Evolutionary conservation across 176 grass and related monocot genomes (phyloP).

Genomic region (Themeda triandra): DNA sequence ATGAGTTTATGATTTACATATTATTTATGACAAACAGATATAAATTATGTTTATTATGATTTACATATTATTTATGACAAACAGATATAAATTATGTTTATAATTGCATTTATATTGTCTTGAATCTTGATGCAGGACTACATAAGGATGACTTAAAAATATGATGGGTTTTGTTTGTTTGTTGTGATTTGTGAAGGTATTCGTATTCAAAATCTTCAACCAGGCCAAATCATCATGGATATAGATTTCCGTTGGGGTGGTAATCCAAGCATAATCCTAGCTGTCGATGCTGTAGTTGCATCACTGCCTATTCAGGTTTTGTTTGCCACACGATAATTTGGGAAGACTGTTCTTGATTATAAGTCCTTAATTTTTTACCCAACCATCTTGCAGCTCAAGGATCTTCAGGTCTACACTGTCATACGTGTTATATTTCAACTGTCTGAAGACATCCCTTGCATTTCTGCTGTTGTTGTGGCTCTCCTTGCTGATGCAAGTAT

Average conservation of each 20-base stretch:
- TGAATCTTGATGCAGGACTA: not conserved
- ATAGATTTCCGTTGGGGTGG: slow-evolving; percentile 98
- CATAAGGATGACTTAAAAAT: slow-evolving; percentile 9
- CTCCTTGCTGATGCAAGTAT: slow-evolving; percentile 80
- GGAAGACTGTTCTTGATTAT: not conserved
- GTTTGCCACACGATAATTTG: not conserved
- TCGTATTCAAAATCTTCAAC: slow-evolving; percentile 83
- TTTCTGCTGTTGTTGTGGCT: slow-evolving; percentile 94
- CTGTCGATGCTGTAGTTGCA: slow-evolving; percentile 87
- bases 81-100: not conserved
- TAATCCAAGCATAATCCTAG: slow-evolving; percentile 96
- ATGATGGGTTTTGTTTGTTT: slow-evolving; percentile 10
- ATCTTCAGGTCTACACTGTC: slow-evolving; percentile 90
- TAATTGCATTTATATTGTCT: not conserved
- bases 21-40: slow-evolving; percentile 13
- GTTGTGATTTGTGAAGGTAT: slow-evolving; percentile 73
- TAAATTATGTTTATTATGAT: not conserved
- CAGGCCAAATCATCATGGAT: slow-evolving; percentile 97
- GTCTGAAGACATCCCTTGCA: slow-evolving; percentile 92
- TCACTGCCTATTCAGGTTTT: slow-evolving; percentile 94
- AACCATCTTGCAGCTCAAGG: slow-evolving; percentile 67
- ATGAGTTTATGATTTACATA: not conserved
- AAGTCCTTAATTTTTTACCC: slow-evolving; percentile 7
- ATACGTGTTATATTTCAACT: slow-evolving; percentile 97
- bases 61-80: slow-evolving; percentile 14